phyloP scores from a whole-genome alignment of 768 basidiomycete species.

The Boletus rex-veris region DNA sequence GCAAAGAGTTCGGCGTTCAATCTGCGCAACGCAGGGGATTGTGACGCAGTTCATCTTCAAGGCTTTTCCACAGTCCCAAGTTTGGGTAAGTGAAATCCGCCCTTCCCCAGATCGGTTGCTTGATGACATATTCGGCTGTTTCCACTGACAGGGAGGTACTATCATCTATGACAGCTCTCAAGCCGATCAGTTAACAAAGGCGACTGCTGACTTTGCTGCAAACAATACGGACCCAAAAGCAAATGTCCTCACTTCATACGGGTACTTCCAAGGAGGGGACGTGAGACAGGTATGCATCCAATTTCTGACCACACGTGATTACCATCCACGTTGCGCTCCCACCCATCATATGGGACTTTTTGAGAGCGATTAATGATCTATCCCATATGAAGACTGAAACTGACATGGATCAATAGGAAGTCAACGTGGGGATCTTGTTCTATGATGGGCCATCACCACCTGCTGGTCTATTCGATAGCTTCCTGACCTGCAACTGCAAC shows the following conservation, averaged over 20 bases:
- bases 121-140: conserved; percentile 2
- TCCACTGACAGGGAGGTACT: conserved; percentile 43
- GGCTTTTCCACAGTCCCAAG: conserved; percentile 33
- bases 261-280: conserved; percentile 25
- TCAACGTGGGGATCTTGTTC: conserved; percentile 42
- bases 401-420: conserved; percentile 8
- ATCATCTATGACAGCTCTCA: conserved; percentile 30
- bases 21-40: conserved; percentile 45
- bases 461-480: conserved; percentile 25
- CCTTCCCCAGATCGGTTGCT: conserved; percentile 1
- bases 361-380: neutral
- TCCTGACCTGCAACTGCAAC: conserved; percentile 23
- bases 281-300: conserved; percentile 32
- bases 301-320: conserved; percentile 2
- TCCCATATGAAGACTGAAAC: neutral
- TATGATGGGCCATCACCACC: conserved; percentile 47
- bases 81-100: conserved; percentile 20
- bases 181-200: conserved; percentile 20
- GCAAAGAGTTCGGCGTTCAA: conserved; percentile 27
- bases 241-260: conserved; percentile 43
- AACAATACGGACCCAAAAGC: conserved; percentile 26
- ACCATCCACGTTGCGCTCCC: neutral
- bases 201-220: conserved; percentile 21
- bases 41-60: conserved; percentile 56
- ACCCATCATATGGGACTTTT: neutral